Base-by-base conservation (phyloP, 2,329 filamentous ascomycete species). In the Penicillium griseofulvum region DNA sequence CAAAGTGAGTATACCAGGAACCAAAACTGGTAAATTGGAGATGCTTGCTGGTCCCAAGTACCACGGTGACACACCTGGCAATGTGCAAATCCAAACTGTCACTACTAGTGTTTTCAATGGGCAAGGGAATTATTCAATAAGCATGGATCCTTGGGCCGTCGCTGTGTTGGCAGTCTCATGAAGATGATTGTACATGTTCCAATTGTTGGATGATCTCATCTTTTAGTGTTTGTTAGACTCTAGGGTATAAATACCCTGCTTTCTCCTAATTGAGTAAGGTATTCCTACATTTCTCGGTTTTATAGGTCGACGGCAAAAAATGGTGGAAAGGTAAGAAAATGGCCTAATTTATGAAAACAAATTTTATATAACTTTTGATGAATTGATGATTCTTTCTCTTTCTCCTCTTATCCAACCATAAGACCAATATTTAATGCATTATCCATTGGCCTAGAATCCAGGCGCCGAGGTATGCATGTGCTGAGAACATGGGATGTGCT, bases 381-480 rank as follows among this genome's bases (percentile, higher is more conserved):
- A 22, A 3, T 22, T 22, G 22, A 22, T 22, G 22, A 22, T 22
- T 22, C 22, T 22, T 22, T 22, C 22, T 22, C 22, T 22, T 22
- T 22, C 4, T 22, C 22, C 22, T 22, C 22, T 22, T 22, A 4
- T 2, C 22, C 22, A 22, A 22, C 22, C 22, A 4, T 22, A 22
- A 22, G 22, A 22, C 22, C 22, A 22, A 22, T 22, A 22, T 22
- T 22, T 22, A 22, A 22, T 22, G 22, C 22, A 22, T 22, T 22
- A 22, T 22, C 4, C 22, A 22, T 22, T 22, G 22, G 22, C 22
- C 22, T 22, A 22, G 22, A 4, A 22, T 4, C 4, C 22, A 22
- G 4, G 22, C 22, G 22, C 83, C 82, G 2, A 83, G 74, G 60
- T 84, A 84, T 11, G 77, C 81, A 34, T 67, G 61, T 0, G 66